These are phyloP conservation scores for Solanum infundibuliforme DNA, from an alignment of 257 asterid genomes.

Conservation along the genomic window DNA sequence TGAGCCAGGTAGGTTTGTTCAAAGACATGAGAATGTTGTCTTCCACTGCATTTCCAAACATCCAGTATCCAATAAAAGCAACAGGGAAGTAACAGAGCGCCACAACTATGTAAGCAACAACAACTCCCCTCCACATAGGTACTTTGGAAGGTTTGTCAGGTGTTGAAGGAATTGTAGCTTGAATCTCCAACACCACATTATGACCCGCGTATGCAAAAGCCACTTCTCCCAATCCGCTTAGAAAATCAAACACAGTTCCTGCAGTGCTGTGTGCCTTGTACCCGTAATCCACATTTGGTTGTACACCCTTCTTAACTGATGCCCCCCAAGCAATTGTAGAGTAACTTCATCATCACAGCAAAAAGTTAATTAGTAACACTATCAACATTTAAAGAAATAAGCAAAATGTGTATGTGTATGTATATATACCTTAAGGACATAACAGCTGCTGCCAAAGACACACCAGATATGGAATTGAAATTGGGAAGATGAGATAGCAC, in stretches of 20 bases:
- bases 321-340: constrained; percentile 95
- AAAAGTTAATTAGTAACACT: neutral
- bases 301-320: constrained; percentile 55
- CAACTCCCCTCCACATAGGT: constrained; percentile 91
- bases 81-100: constrained; percentile 92
- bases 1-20: constrained; percentile 65
- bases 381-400: neutral
- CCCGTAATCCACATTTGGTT: constrained; percentile 48
- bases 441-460: constrained; percentile 86
- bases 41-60: constrained; percentile 41
- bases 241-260: constrained; percentile 69
- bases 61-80: constrained; percentile 66
- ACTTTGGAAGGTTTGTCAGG: constrained; percentile 86
- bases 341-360: constrained; percentile 31
- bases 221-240: constrained; percentile 70
- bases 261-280: constrained; percentile 37
- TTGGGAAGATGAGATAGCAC: constrained; percentile 70
- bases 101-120: constrained; percentile 79
- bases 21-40: constrained; percentile 61
- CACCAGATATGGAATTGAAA: constrained; percentile 81
- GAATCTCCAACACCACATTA: constrained; percentile 81
- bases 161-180: constrained; percentile 87
- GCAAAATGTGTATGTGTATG: neutral
- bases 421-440: constrained; percentile 67
- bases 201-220: constrained; percentile 97